Evolutionary conservation across 805 yeast species (phyloP).

Genomic region (Candida ascalaphidarum): DNA sequence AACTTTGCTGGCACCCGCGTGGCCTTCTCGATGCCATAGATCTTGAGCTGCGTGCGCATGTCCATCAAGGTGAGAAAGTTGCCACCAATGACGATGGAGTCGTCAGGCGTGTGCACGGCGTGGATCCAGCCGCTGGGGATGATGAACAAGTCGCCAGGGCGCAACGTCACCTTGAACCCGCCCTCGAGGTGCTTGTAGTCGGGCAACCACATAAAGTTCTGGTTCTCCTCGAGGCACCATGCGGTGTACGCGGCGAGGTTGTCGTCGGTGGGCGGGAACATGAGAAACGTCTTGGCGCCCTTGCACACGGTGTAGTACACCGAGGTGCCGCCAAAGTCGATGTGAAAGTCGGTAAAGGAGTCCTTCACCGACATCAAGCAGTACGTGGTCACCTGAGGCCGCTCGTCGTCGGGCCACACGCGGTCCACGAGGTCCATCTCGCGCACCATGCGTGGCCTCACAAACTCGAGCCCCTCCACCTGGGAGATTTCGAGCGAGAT

Average conservation of each 20-base stretch:
- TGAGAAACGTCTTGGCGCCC: slow-evolving; percentile 69
- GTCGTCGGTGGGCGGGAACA: slow-evolving; percentile 66
- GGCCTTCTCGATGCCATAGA: slow-evolving; percentile 52
- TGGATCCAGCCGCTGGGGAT: slow-evolving; percentile 95
- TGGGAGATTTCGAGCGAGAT: slow-evolving; percentile 72
- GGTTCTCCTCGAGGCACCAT: slow-evolving; percentile 68
- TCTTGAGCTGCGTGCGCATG: slow-evolving; percentile 52
- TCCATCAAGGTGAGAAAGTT: slow-evolving; percentile 67
- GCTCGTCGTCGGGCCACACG: slow-evolving; percentile 43
- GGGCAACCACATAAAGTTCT: slow-evolving; percentile 57
- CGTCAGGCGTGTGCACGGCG: slow-evolving; percentile 76
- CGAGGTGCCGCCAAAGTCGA: slow-evolving; percentile 89
- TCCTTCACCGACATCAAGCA: slow-evolving; percentile 78
- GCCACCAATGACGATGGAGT: slow-evolving; percentile 81
- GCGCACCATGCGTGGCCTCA: slow-evolving; percentile 59
- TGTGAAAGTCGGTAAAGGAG: slow-evolving; percentile 83
- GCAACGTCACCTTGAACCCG: slow-evolving; percentile 48
- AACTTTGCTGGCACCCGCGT: slow-evolving; percentile 72
- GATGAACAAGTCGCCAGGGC: slow-evolving; percentile 64
- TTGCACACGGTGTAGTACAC: slow-evolving; percentile 76
- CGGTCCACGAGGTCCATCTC: slow-evolving; percentile 60
- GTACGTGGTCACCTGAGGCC: slow-evolving; percentile 65
- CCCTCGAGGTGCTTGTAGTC: slow-evolving; percentile 31
- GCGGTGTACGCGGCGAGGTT: slow-evolving; percentile 55
- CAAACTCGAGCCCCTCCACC: slow-evolving; percentile 34